Percentiles rank a stretch among this genome's conserved stretches.
These are phyloP conservation scores for Physcomitrium patens DNA, from an alignment of 225 moss, liverwort and hornwort genomes.

Conservation along the genomic window DNA sequence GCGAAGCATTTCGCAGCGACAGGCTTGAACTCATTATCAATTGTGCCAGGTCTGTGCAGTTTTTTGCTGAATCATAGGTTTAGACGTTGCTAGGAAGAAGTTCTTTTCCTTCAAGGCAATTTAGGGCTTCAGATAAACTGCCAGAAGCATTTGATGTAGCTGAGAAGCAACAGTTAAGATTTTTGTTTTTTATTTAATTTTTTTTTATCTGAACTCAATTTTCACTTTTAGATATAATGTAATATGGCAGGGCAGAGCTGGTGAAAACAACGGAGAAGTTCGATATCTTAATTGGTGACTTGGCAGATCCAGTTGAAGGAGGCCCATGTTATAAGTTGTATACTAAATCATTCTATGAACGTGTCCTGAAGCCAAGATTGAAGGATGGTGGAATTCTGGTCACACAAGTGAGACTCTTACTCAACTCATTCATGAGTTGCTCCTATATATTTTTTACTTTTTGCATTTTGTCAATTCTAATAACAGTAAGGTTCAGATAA, in stretches of 20 bases:
- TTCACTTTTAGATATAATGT: background rate
- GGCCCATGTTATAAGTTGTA: conserved; percentile 67
- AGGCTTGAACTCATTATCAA: conserved; percentile 58
- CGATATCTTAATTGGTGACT: conserved; percentile 63
- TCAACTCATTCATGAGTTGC: too few relatives aligned
- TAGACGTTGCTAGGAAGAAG: background rate
- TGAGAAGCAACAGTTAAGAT: background rate
- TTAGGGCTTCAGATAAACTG: background rate
- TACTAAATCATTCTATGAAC: conserved; percentile 57
- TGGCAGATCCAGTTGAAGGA: conserved; percentile 61
- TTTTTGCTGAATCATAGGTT: background rate
- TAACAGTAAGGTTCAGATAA: too few relatives aligned
- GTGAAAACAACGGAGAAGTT: conserved; percentile 55
- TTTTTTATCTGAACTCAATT: background rate
- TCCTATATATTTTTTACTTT: background rate
- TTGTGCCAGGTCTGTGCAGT: conserved; percentile 52
- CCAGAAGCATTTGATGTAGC: background rate
- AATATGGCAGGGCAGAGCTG: conserved; percentile 51
- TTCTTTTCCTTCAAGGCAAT: too few relatives aligned
- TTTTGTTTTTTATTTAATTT: background rate
- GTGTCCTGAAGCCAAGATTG: conserved; percentile 47
- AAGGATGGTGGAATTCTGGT: conserved; percentile 50
- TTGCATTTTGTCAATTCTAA: background rate
- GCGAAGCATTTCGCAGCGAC: conserved; percentile 36
- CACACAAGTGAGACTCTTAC: conserved; percentile 38